A percentile compares a stretch with the other conserved stretches of the same genome.
These are phyloP conservation scores for Geotrichum ghanense DNA, from an alignment of 805 yeast genomes.

Conservation along the genomic window DNA sequence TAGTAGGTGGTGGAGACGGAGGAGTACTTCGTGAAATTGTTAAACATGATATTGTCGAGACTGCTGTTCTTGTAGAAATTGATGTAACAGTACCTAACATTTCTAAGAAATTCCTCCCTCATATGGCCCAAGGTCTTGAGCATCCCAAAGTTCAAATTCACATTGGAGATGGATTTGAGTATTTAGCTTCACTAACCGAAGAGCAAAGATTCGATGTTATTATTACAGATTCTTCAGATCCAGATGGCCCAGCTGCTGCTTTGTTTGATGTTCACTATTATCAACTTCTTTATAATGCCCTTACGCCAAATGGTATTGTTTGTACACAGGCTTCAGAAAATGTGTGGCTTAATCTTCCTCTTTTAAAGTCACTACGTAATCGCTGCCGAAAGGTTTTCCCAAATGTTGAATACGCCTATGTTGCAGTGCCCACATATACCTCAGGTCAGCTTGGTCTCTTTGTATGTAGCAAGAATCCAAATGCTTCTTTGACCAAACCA, in stretches of 20 bases:
- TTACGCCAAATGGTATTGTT: constrained; percentile 86
- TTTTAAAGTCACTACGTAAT: constrained; percentile 62
- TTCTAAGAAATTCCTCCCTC: constrained; percentile 79
- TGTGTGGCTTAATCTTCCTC: constrained; percentile 74
- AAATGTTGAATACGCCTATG: constrained; percentile 64
- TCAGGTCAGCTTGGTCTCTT: constrained; percentile 79
- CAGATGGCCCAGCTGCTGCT: constrained; percentile 96
- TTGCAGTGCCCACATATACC: constrained; percentile 80
- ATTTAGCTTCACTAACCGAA: constrained; percentile 45
- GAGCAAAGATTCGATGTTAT: constrained; percentile 86
- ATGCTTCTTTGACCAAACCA: constrained; percentile 39
- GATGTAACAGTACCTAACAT: constrained; percentile 87
- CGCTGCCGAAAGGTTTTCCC: constrained; percentile 76
- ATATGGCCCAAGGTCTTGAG: constrained; percentile 69
- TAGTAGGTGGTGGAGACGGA: constrained; percentile 98
- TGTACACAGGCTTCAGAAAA: constrained; percentile 60
- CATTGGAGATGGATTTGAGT: constrained; percentile 97
- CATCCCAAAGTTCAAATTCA: constrained; percentile 87
- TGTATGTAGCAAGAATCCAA: constrained; percentile 50
- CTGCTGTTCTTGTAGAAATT: constrained; percentile 86
- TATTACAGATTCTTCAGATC: constrained; percentile 95
- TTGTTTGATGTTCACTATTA: constrained; percentile 90
- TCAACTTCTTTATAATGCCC: constrained; percentile 70
- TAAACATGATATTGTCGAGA: constrained; percentile 77
- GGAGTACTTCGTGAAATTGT: constrained; percentile 93